Evolutionary conservation across 352 stramenopile genomes (phyloP), one percentile per base, ranked within the genome.

Genomic region (Phytophthora vignae): DNA sequence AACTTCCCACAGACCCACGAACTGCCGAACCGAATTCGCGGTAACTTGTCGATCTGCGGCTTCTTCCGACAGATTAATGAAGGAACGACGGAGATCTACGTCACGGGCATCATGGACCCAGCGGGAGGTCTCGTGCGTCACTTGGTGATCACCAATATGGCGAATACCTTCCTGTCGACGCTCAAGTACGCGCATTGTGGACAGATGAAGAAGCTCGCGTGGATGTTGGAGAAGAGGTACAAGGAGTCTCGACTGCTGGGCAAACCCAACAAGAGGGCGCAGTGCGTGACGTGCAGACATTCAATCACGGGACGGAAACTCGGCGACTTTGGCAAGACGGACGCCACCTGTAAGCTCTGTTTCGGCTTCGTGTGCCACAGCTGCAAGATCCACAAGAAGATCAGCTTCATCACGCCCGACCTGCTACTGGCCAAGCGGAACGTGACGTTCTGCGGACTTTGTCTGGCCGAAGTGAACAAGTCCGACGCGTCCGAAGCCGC

Each of bases 161-260:
- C 69, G 9, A 55, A 14, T 4, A 61, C 62, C 4, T 66, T 82
- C 17, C 31, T 78, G 6, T 65, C 74, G 14, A 60, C 64, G 6
- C 64, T 67, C 17, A 71, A 67, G 53, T 68, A 74, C 48, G 55
- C 54, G 8, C 61, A 80, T 15, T 82, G 76, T 15, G 76, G 69
- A 9, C 58, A 76, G 44, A 83, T 83, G 76, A 80, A 80, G 55
- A 82, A 83, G 36, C 60, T 83, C 0, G 67, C 71, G 19, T 82
- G 76, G 76, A 67, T 82, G 60, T 33, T 82, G 4, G 64, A 81
- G 25, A 80, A 66, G 55, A 27, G 33, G 9, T 75, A 78, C 56
- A 72, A 75, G 46, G 67, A 73, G 57, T 73, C 69, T 36, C 60
- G 59, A 15, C 8, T 59, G 42, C 67, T 66, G 0, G 67, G 72